Evolutionary conservation across 768 basidiomycete species (phyloP).

Genomic region (Lactarius hengduanensis): DNA sequence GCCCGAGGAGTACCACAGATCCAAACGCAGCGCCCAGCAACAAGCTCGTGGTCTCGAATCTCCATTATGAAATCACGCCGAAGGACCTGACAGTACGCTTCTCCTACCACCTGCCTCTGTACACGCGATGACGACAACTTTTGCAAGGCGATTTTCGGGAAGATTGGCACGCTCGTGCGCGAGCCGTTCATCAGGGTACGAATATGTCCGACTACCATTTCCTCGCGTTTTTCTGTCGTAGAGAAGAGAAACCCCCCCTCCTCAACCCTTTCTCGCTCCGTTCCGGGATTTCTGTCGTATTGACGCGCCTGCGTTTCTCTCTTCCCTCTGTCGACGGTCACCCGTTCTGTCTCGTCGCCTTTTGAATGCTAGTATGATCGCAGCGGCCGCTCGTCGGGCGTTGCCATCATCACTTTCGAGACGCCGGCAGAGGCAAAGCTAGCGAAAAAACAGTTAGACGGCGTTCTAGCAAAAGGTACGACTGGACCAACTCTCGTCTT

Average conservation of each 20-base stretch:
- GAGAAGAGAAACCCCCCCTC: constrained; percentile 47
- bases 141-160: constrained; percentile 80
- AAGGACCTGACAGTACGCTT: constrained; percentile 79
- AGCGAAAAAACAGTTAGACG: constrained; percentile 83
- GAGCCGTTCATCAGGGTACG: constrained; percentile 97
- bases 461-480: constrained; percentile 84
- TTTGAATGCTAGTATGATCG: constrained; percentile 81
- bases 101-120: constrained; percentile 13
- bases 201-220: constrained; percentile 44
- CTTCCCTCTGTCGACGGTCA: constrained; percentile 6
- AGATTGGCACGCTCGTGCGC: constrained; percentile 88
- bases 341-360: constrained; percentile 38
- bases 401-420: constrained; percentile 78
- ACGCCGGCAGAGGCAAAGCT: constrained; percentile 73
- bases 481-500: constrained; percentile 8
- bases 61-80: constrained; percentile 90
- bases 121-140: background rate
- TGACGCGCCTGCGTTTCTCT: constrained; percentile 25
- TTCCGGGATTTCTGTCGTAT: constrained; percentile 31
- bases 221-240: constrained; percentile 53
- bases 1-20: background rate
- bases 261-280: constrained; percentile 39
- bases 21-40: constrained; percentile 8
- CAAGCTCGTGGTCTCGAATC: constrained; percentile 73
- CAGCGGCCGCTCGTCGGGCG: constrained; percentile 88